These are phyloP conservation scores for Citrus unshiu DNA, from an alignment of 345 rosid genomes.

Conservation along the genomic window DNA sequence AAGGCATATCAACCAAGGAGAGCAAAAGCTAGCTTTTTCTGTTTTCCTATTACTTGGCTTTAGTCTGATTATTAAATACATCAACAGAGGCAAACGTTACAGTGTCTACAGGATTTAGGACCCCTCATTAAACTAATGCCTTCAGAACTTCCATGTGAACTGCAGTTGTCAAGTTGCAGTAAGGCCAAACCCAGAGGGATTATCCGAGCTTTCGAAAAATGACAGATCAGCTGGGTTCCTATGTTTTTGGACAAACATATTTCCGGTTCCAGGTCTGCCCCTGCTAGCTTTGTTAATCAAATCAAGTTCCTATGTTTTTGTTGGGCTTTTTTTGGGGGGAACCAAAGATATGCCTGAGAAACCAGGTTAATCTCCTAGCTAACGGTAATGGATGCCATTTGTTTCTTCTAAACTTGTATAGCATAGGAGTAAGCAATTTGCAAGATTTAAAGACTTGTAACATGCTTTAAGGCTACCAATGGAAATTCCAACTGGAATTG, in stretches of 20 bases:
- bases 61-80: neutral
- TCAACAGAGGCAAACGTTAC: neutral
- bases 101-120: neutral
- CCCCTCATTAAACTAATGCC: constrained; percentile 4
- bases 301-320: too few species aligned
- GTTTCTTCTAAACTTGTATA: neutral
- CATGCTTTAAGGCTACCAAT: neutral
- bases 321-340: too few species aligned
- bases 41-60: neutral
- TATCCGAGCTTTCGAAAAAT: neutral
- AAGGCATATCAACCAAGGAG: neutral
- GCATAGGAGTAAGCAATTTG: neutral
- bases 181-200: neutral
- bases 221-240: constrained; percentile 13
- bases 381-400: too few species aligned
- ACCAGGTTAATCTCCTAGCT: neutral
- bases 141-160: constrained; percentile 18
- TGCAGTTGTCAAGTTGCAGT: constrained; percentile 13
- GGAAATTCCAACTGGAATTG: neutral
- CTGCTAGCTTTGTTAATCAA: neutral
- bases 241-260: constrained; percentile 11
- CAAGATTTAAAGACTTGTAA: neutral
- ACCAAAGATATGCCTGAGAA: neutral
- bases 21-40: neutral
- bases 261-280: neutral